Evolutionary conservation across 1,284 basidiomycete genomes (phyloP), one percentile per base, ranked within the genome.

Genomic region (Sanghuangporus sanghuang): DNA sequence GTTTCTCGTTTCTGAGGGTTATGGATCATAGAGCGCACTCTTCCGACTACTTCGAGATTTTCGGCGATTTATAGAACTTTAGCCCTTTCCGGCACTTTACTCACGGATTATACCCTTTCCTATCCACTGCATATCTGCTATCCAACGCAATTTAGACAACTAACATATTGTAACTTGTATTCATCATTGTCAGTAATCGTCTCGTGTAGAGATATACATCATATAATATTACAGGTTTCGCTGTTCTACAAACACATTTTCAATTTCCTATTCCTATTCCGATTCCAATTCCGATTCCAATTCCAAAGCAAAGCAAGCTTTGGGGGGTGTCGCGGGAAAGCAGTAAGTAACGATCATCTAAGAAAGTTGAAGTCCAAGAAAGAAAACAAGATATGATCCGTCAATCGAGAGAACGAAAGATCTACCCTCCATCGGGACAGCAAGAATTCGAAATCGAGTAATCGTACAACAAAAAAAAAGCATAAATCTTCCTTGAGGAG

Each of bases 1-100:
- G 3, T 76, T 85, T 56, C 69, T 85, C n/a, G 81, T 83, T 4
- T 68, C 75, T 6, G 76, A 76, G 53, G 49, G 57, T 56, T 62
- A 64, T 49, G 62, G 58, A n/a, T 59, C 57, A 53, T 60, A 54
- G 53, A 23, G 23, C 23, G 23, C 23, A 23, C 23, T 23, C 23
- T 23, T 23, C 23, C 23, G 23, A 2, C 23, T 23, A 2, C 23
- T 23, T 23, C 23, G 2, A 23, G 23, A 23, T 23, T 23, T 23
- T 23, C 23, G 23, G 23, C 23, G 21, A 16, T 49, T 49, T 11
- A 49, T 49, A 49, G 14, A 23, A 3, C 48, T 32, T 32, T 32
- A 32, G 27, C 42, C 3, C 6, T 4, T n/a, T 12, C 7, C 5
- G 27, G 3, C 27, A 32, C 27, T 32, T 5, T 3, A 5, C 27